Evolutionary conservation across 179 eudicot species (phyloP).

Genomic region (Silene noctiflora): DNA sequence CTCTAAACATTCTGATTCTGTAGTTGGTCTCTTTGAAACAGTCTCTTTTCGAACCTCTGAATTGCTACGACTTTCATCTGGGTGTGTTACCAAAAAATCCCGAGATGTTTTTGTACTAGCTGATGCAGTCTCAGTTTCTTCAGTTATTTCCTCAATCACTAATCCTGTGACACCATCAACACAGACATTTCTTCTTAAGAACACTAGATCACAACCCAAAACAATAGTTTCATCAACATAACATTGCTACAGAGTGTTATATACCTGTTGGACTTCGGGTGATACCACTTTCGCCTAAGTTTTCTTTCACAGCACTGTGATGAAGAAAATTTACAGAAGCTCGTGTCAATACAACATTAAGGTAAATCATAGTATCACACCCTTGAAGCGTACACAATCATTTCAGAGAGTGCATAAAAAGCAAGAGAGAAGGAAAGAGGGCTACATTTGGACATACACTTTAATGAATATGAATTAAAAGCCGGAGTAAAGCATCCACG

Average conservation of each 20-base stretch:
- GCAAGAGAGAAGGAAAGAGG: not conserved
- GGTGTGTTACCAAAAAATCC: constrained; percentile 32
- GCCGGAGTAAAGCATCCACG: not conserved
- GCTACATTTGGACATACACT: not conserved
- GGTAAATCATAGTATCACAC: too few relatives aligned
- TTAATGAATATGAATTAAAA: not conserved
- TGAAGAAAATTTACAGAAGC: constrained; percentile 1
- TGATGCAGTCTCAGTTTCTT: constrained; percentile 44
- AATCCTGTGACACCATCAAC: constrained; percentile 42
- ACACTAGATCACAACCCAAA: constrained; percentile 9
- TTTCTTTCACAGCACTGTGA: constrained; percentile 57
- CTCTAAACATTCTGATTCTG: constrained; percentile 47
- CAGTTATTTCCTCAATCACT: constrained; percentile 87
- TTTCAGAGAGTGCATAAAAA: too few relatives aligned
- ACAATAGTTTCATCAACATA: not conserved
- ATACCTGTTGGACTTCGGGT: constrained; percentile 50
- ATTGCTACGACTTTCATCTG: constrained; percentile 35
- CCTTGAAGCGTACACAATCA: too few relatives aligned
- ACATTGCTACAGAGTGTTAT: not conserved
- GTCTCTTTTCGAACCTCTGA: constrained; percentile 29
- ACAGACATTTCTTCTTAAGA: constrained; percentile 5
- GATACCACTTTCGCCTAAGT: constrained; percentile 40
- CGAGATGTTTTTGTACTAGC: constrained; percentile 32
- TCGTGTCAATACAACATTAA: constrained; percentile 9
- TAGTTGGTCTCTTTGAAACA: constrained; percentile 32